Evolutionary conservation across 345 rosid genomes (phyloP).

Genomic region (Orychophragmus violaceus): DNA sequence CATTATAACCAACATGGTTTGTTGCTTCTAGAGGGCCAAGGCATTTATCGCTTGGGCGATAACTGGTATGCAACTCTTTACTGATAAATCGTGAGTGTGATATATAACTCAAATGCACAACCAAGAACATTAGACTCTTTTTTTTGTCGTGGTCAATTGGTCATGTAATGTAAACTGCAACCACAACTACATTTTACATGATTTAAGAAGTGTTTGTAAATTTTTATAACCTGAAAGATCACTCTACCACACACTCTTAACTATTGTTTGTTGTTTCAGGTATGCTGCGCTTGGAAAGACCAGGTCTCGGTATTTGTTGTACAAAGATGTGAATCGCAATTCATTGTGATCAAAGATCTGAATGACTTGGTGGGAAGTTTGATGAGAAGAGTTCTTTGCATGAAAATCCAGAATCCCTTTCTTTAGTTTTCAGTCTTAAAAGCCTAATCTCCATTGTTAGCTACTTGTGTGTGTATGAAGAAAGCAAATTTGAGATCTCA

Average conservation of each 20-base stretch:
- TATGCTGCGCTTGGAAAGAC: slow-evolving; percentile 83
- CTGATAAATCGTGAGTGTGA: not conserved
- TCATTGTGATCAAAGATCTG: slow-evolving; percentile 30
- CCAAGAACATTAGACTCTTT: slow-evolving; percentile 37
- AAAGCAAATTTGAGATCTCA: not conserved
- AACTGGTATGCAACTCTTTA: slow-evolving; percentile 50
- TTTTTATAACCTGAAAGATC: slow-evolving; percentile 19
- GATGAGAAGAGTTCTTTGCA: slow-evolving; percentile 2
- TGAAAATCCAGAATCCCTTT: not conserved
- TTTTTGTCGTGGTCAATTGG: slow-evolving; percentile 19
- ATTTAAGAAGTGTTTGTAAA: slow-evolving; percentile 15
- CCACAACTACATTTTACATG: not conserved
- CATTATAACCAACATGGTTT: slow-evolving; percentile 94
- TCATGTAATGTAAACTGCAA: not conserved
- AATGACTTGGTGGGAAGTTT: slow-evolving; percentile 3
- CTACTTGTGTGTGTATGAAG: not conserved
- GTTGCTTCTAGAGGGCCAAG: slow-evolving; percentile 89
- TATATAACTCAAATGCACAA: not conserved
- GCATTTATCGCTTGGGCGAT: slow-evolving; percentile 81
- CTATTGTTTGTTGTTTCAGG: slow-evolving; percentile 37
- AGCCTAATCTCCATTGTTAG: not conserved
- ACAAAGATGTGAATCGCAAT: slow-evolving; percentile 84
- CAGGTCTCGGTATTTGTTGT: slow-evolving; percentile 55
- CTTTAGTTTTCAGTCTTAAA: not conserved
- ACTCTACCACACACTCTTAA: slow-evolving; percentile 3